phyloP scores from a whole-genome alignment of 2,329 filamentous ascomycete species.

The Alternaria sp. region DNA sequence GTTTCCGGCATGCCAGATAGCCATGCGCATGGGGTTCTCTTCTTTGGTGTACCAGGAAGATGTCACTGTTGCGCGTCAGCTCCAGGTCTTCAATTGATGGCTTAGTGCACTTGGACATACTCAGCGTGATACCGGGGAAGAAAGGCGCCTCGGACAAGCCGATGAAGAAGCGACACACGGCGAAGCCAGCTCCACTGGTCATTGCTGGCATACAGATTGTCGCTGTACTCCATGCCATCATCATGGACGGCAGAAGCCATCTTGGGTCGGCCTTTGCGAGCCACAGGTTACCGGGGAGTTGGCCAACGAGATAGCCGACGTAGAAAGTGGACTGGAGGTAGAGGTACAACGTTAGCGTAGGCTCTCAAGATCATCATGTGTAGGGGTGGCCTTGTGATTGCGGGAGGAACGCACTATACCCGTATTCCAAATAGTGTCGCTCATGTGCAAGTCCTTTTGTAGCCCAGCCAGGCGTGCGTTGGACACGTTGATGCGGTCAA shows the following conservation, averaged over 20 bases:
- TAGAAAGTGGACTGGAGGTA: slow-evolving; percentile 49
- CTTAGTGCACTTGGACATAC: slow-evolving; percentile 30
- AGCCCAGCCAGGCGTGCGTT: slow-evolving; percentile 50
- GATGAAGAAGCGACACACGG: slow-evolving; percentile 47
- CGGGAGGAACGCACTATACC: slow-evolving; percentile 33
- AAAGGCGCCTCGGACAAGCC: slow-evolving; percentile 50
- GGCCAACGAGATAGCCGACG: slow-evolving; percentile 55
- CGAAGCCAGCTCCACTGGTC: slow-evolving; percentile 43
- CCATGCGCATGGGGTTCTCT: slow-evolving; percentile 55
- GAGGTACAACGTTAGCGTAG: not conserved
- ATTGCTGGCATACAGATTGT: slow-evolving; percentile 55
- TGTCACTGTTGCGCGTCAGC: slow-evolving; percentile 16
- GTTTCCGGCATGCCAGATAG: slow-evolving; percentile 56
- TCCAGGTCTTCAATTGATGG: accelerated
- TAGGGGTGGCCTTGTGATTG: not conserved
- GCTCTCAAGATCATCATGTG: not conserved
- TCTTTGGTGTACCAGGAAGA: slow-evolving; percentile 58
- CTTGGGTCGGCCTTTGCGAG: slow-evolving; percentile 51
- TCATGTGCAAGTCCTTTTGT: slow-evolving; percentile 44
- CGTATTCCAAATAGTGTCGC: slow-evolving; percentile 45
- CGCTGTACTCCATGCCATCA: slow-evolving; percentile 54
- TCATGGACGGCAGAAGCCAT: slow-evolving; percentile 47
- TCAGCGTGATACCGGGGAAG: slow-evolving; percentile 47
- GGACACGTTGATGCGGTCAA: slow-evolving; percentile 51
- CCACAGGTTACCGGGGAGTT: slow-evolving; percentile 57